These are phyloP conservation scores for Blastocladiella emersonii DNA, from an alignment of 371 early-diverging fungal species.

Conservation along the genomic window DNA sequence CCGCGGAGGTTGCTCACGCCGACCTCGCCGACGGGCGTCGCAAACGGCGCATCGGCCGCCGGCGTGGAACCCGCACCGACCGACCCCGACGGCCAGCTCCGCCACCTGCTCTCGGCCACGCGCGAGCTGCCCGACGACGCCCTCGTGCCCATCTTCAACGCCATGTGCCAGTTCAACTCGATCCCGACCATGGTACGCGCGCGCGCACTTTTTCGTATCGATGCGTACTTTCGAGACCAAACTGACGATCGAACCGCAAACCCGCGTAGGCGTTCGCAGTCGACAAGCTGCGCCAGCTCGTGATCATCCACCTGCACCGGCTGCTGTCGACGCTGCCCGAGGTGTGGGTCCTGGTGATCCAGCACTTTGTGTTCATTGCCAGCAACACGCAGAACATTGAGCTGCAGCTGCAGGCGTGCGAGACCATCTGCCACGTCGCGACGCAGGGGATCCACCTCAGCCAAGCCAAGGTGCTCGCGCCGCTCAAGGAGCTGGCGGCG, in stretches of 20 bases:
- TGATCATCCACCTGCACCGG: conserved; percentile 49
- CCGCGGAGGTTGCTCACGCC: no score
- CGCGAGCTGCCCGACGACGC: not conserved
- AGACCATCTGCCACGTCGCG: conserved; percentile 62
- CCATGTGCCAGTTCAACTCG: conserved; percentile 16
- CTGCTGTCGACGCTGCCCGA: conserved; percentile 23
- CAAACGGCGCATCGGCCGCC: not conserved
- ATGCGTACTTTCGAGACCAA: conserved; percentile 20
- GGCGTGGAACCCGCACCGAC: not conserved
- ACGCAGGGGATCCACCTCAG: conserved; percentile 41
- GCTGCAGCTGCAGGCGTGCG: conserved; percentile 71
- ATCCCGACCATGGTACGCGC: conserved; percentile 11
- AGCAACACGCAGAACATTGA: conserved; percentile 37
- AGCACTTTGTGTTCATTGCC: conserved; percentile 65
- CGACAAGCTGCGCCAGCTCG: conserved; percentile 59
- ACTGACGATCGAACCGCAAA: no score
- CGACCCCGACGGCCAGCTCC: conserved; percentile 5
- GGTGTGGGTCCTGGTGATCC: conserved; percentile 58
- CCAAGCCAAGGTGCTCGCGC: conserved; percentile 36
- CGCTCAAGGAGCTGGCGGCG: conserved; percentile 16
- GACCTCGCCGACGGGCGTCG: not conserved
- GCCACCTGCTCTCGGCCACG: not conserved
- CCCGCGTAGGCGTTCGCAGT: conserved; percentile 58
- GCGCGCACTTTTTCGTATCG: conserved; percentile 3
- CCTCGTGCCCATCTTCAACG: conserved; percentile 12